These are phyloP conservation scores for Trichothecium sympodiale DNA, from an alignment of 2,329 filamentous ascomycete genomes.

Conservation along the genomic window DNA sequence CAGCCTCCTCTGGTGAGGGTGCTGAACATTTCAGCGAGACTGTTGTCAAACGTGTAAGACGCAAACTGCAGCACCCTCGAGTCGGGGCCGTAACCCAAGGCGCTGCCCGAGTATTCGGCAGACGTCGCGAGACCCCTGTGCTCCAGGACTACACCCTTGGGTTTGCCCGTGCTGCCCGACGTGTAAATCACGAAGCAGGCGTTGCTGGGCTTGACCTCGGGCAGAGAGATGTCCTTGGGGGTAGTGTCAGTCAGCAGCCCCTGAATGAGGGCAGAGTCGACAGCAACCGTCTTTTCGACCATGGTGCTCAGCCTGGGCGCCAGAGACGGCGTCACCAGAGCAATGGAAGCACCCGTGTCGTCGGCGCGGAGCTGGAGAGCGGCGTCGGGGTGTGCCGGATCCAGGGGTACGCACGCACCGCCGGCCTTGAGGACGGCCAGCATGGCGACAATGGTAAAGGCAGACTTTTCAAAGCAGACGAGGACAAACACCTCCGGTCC, in stretches of 20 bases:
- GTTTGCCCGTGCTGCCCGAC: conserved; percentile 45
- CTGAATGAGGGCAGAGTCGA: conserved; percentile 6
- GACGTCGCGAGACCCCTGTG: conserved; percentile 5
- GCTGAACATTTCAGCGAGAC: conserved; percentile 7
- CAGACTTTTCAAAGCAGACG: conserved; percentile 24
- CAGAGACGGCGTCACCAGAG: conserved; percentile 6
- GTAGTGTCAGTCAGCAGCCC: neutral
- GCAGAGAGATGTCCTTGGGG: neutral
- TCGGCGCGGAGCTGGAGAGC: conserved; percentile 4
- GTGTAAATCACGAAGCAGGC: conserved; percentile 33
- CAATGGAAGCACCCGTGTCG: conserved; percentile 7
- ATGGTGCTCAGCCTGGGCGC: conserved; percentile 3
- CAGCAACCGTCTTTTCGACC: conserved; percentile 1
- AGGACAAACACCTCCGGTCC: conserved; percentile 14
- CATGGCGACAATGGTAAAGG: conserved; percentile 19
- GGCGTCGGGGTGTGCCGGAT: conserved; percentile 11
- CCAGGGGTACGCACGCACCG: conserved; percentile 10
- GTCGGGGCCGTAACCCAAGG: conserved; percentile 3
- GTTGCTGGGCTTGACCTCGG: conserved; percentile 12
- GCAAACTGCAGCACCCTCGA: conserved; percentile 7
- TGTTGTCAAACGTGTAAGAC: conserved; percentile 9
- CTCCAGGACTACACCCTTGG: conserved; percentile 31
- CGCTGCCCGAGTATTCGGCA: conserved; percentile 1
- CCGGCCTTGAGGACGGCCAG: conserved; percentile 9
- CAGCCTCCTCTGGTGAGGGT: conserved; percentile 6